phyloP scores from a whole-genome alignment of 257 asterid species.

The Solanum boliviense region DNA sequence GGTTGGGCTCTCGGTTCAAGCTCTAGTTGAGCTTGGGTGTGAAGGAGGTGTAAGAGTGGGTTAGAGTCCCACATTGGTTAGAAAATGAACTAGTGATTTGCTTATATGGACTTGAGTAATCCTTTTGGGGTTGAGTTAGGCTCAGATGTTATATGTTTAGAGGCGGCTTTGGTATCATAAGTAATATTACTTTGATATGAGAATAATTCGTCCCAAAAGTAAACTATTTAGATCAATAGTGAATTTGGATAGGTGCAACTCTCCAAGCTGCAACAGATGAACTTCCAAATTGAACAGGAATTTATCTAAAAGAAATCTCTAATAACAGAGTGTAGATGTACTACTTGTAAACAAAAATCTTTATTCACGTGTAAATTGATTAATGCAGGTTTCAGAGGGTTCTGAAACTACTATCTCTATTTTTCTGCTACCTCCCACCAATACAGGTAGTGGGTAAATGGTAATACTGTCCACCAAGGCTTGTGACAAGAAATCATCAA shows the following conservation, averaged over 20 bases:
- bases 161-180: background rate
- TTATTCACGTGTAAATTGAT: background rate
- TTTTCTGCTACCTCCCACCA: background rate
- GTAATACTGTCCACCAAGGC: background rate
- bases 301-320: background rate
- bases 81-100: background rate
- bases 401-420: background rate
- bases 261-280: background rate
- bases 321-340: background rate
- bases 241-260: background rate
- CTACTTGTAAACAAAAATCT: background rate
- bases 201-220: background rate
- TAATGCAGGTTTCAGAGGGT: background rate
- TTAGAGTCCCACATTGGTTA: background rate
- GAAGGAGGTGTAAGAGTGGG: background rate
- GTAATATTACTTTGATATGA: background rate
- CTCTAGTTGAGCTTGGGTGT: background rate
- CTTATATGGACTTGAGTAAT: background rate
- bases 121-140: background rate
- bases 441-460: background rate
- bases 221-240: background rate
- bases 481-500: background rate
- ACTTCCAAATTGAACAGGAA: conserved; percentile 10
- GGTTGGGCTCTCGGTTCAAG: background rate
- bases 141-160: background rate